A percentile compares a stretch with the other conserved stretches of the same genome.
Conservation (phyloP, 2,329 filamentous ascomycete genomes). For the Canariomyces notabilis region DNA sequence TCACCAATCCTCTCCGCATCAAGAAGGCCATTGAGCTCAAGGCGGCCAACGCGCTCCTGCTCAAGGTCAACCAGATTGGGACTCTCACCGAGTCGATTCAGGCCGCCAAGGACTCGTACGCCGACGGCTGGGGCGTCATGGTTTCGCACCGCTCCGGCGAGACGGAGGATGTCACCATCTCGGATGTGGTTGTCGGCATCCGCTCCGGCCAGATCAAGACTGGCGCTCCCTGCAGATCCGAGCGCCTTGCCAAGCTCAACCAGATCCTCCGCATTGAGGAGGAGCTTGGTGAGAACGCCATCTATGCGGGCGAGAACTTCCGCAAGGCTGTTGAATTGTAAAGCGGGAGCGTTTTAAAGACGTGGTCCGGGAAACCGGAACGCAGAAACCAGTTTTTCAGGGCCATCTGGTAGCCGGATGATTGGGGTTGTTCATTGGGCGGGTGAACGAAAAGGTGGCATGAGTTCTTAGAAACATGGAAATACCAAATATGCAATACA, state of each 20-base stretch:
- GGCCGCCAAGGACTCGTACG: constrained; percentile 97
- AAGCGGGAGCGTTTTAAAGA: constrained; percentile 35
- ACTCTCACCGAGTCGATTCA: constrained; percentile 98
- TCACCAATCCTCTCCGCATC: constrained; percentile 98
- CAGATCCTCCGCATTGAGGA: constrained; percentile 99
- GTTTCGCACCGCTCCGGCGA: constrained; percentile 98
- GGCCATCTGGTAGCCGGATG: constrained; percentile 17
- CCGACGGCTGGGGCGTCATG: constrained; percentile 97
- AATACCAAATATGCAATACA: constrained; percentile 20
- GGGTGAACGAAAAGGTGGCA: constrained; percentile 24
- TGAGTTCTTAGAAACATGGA: constrained; percentile 19
- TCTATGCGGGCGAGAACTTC: constrained; percentile 93
- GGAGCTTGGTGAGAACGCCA: constrained; percentile 85
- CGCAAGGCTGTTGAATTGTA: constrained; percentile 85
- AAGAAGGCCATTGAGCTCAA: constrained; percentile 99
- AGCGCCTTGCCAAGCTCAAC: constrained; percentile 99
- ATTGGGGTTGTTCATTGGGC: constrained; percentile 14
- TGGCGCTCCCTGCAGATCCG: constrained; percentile 89
- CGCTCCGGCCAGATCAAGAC: constrained; percentile 98
- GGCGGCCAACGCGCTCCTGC: constrained; percentile 94
- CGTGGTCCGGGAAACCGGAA: constrained; percentile 20
- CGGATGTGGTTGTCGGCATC: constrained; percentile 95
- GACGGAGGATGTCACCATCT: constrained; percentile 99
- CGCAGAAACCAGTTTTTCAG: constrained; percentile 4
- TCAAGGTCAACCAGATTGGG: constrained; percentile 99